phyloP scores from a whole-genome alignment of 805 yeast species.

The Priceomyces castillae region DNA sequence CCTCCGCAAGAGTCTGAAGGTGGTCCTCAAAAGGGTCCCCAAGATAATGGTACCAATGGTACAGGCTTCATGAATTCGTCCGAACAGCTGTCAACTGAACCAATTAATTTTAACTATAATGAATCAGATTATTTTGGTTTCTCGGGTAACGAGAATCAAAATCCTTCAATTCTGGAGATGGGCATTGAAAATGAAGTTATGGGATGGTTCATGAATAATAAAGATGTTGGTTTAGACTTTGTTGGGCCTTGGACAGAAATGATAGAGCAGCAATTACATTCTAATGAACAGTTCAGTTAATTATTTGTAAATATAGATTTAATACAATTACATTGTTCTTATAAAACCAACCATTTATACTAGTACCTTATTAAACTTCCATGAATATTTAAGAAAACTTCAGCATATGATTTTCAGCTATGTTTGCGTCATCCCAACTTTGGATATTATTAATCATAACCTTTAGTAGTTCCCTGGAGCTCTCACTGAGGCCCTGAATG shows the following conservation, averaged over 20 bases:
- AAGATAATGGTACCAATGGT: not conserved
- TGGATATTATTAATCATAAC: constrained; percentile 24
- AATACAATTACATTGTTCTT: not conserved
- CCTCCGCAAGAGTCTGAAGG: not conserved
- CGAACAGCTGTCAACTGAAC: not conserved
- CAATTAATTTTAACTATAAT: constrained; percentile 3
- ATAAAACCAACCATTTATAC: no score
- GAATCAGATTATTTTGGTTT: constrained; percentile 2
- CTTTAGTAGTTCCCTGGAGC: constrained; percentile 15
- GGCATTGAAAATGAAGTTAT: constrained; percentile 41
- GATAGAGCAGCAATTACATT: constrained; percentile 61
- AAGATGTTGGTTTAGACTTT: constrained; percentile 41
- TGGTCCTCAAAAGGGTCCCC: not conserved
- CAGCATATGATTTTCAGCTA: not conserved
- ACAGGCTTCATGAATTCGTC: not conserved
- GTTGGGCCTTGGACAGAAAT: constrained; percentile 80
- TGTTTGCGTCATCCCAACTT: constrained; percentile 21
- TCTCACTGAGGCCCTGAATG: constrained; percentile 6
- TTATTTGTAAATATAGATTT: not conserved
- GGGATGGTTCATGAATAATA: constrained; percentile 43
- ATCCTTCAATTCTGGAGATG: constrained; percentile 19
- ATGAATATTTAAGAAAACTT: not conserved
- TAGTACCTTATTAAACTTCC: no score
- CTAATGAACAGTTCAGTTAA: constrained; percentile 27
- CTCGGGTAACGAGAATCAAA: constrained; percentile 7